A percentile compares a stretch with the other conserved stretches of the same genome.
phyloP scores from a whole-genome alignment of 2,329 filamentous ascomycete genomes.

The Alternaria gaisen region DNA sequence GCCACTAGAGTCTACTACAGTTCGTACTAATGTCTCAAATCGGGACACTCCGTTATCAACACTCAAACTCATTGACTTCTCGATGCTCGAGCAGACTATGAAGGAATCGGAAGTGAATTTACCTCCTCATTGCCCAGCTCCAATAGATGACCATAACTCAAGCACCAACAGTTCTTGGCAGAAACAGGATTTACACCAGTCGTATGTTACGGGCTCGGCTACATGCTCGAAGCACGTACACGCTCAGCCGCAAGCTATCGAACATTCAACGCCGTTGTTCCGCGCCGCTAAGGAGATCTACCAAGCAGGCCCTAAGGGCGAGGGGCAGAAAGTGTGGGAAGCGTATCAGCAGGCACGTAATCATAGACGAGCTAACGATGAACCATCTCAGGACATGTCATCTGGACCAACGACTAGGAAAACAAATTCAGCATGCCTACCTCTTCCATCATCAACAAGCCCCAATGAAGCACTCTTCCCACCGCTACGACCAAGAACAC shows the following conservation, averaged over 20 bases:
- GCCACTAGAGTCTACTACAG: not conserved
- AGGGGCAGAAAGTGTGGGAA: conserved; percentile 36
- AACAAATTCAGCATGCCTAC: not conserved
- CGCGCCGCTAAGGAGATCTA: conserved; percentile 32
- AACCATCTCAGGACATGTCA: not conserved
- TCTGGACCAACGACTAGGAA: not conserved
- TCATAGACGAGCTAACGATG: conserved; percentile 6
- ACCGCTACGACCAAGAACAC: not conserved
- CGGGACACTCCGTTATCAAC: not conserved
- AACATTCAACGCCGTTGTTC: not conserved
- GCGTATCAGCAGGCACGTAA: conserved; percentile 22
- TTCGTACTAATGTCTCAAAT: not conserved
- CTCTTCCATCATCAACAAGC: not conserved
- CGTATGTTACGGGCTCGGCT: not conserved
- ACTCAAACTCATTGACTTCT: not conserved
- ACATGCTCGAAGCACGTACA: not conserved
- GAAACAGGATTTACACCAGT: not conserved
- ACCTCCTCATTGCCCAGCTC: not conserved
- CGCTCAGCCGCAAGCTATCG: not conserved
- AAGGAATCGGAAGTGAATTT: conserved; percentile 6
- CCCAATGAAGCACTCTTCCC: conserved; percentile 7
- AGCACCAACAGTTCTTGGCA: not conserved
- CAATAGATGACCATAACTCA: not conserved
- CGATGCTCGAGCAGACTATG: not conserved
- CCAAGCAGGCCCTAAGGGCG: conserved; percentile 33